Base-by-base conservation (phyloP, 2,329 filamentous ascomycete species). In the Neopestalotiopsis sp. region DNA sequence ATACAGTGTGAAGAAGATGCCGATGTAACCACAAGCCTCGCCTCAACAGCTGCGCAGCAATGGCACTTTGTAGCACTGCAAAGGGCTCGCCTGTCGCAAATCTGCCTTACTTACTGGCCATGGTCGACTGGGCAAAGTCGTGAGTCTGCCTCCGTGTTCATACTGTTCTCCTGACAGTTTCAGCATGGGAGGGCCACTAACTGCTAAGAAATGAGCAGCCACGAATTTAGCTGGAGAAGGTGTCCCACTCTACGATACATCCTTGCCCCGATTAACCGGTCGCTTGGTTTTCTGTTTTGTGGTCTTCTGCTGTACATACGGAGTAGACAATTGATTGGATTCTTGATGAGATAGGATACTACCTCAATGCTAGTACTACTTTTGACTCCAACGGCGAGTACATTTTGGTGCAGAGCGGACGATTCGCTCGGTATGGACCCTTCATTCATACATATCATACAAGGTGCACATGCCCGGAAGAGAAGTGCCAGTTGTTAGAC, bases 101-200 rank as follows among this genome's bases (percentile, higher is more conserved):
- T 52, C 45, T 52, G 45, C 45, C 45, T 52, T 52, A 17, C 34
- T 38, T 52, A 6, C 20, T 52, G n/a, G 45, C 45, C 20, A n/a
- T 49, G 42, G 13, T 49, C 42, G 14, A n/a, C 42, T 49, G 14
- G 14, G 42, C 42, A 49, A 5, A 7, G n/a, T 20, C 7, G n/a
- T 52, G 34, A 38, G 34, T 10, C 34, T 24, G 17, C 5, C 45
- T 52, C 45, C 45, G 45, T 52, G 45, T 59, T 24, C 24, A 30
- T 20, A 62, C 59, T 62, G 59, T 62, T 34, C 30, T 62, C 32
- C 59, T 62, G 59, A 40, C 28, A 30, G 28, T 34, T 62, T 62
- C 59, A 62, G 24, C 24, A 42, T 34, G 30, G 59, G 30, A 34
- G 40, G 59, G 30, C n/a, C 59, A 34, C 59, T 62, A 62, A 62